Evolutionary conservation across 345 rosid genomes (phyloP).

Genomic region (Trapa incisa): DNA sequence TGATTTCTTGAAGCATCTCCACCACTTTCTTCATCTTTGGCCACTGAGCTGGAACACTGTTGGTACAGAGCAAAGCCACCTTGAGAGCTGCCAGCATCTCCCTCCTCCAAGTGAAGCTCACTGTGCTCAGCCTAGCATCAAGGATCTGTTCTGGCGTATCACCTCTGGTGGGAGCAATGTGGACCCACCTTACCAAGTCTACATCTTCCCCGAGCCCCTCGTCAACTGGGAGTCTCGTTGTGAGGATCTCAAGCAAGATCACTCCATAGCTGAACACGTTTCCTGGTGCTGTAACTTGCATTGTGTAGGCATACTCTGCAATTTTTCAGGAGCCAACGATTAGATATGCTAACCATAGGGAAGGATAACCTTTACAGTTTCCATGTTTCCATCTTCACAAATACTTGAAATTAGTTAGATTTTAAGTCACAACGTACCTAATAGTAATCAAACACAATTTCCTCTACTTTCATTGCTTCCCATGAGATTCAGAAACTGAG

Average conservation of each 20-base stretch:
- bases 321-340: constrained; percentile 5
- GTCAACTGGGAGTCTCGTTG: constrained; percentile 68
- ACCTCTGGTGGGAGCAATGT: constrained; percentile 66
- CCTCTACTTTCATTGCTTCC: too few species aligned
- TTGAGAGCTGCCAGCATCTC: constrained; percentile 96
- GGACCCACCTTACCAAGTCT: constrained; percentile 94
- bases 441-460: too few species aligned
- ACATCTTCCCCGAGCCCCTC: constrained; percentile 86
- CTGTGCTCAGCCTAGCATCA: constrained; percentile 66
- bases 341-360: background rate
- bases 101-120: constrained; percentile 84
- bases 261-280: constrained; percentile 95
- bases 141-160: constrained; percentile 69
- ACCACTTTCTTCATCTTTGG: constrained; percentile 90
- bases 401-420: too few species aligned
- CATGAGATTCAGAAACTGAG: too few species aligned
- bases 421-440: too few species aligned
- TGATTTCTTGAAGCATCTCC: constrained; percentile 82
- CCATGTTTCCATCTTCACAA: too few species aligned
- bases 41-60: constrained; percentile 54
- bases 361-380: background rate
- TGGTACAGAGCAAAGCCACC: constrained; percentile 76
- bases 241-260: constrained; percentile 79
- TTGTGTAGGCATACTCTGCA: constrained; percentile 86
- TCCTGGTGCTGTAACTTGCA: constrained; percentile 91